Percentiles rank a stretch among this genome's conserved stretches.
phyloP scores from a whole-genome alignment of 2,329 filamentous ascomycete genomes.

The Lasiodiplodia gonubiensis region DNA sequence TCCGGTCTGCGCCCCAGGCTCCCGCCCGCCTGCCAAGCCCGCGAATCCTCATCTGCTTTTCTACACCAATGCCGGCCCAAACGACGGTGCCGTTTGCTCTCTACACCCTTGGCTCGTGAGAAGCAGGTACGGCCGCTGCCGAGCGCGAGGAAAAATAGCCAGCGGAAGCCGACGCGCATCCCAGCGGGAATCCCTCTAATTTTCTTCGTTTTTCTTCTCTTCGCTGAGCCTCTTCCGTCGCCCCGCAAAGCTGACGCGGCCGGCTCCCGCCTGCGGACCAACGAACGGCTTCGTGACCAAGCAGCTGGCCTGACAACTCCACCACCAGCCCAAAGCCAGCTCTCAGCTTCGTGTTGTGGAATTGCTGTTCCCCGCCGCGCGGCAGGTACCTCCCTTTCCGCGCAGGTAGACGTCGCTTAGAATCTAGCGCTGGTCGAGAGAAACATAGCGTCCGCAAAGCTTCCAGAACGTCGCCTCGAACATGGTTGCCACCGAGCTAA shows the following conservation, averaged over 20 bases:
- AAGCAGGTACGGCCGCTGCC: not conserved
- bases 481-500: not conserved
- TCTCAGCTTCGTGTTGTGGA: conserved; percentile 20
- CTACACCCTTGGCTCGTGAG: not conserved
- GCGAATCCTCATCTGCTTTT: conserved; percentile 19
- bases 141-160: not conserved
- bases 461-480: conserved; percentile 19
- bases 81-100: not conserved
- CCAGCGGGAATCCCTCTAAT: conserved; percentile 11
- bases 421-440: conserved; percentile 8
- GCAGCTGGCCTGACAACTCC: conserved; percentile 19
- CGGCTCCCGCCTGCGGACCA: conserved; percentile 19
- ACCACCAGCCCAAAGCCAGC: not conserved
- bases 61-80: not conserved
- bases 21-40: conserved; percentile 9
- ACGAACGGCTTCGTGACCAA: conserved; percentile 19
- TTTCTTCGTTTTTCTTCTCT: conserved; percentile 2
- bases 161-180: conserved; percentile 5
- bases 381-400: not conserved
- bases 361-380: conserved; percentile 11
- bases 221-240: conserved; percentile 16
- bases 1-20: not conserved
- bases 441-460: conserved; percentile 1
- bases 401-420: not conserved
- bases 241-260: conserved; percentile 22